Base-by-base conservation (phyloP, 2,329 filamentous ascomycete species). In the Zymoseptoria brevis region DNA sequence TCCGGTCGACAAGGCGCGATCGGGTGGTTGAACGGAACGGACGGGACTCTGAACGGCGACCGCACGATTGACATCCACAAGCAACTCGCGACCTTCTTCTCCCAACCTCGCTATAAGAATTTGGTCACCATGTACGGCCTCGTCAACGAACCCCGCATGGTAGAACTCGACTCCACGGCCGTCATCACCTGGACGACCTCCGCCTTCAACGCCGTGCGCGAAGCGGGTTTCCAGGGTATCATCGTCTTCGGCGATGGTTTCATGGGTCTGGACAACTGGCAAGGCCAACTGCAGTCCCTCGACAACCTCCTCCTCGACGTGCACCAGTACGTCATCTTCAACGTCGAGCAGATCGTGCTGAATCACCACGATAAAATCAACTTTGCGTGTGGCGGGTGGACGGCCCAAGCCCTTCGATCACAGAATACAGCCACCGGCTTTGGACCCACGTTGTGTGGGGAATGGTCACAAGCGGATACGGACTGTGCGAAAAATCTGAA, bases 301-400 rank as follows among this genome's bases (percentile, higher is more conserved):
- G 80, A 87, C 16, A 83, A 86, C 64, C 79, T 97, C 64, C 83
- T 96, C 19, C 84, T 99, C n/a, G 94, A 99, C 75, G 94, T 95
- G 45, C 94, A 99, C 76, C 93, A 97, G 75, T 99, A 99, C 74
- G 90, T 96, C 70, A 96, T 96, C 74, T 99, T 99, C 82, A 96
- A 99, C 80, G 84, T 84, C 48, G 86, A 88, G 65, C 90, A 96
- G 74, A 88, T 99, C 70, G 83, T 84, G 53, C 87, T 88, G 70
- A 87, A 87, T 58, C 94, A 97, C 77, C 81, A 86, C 57, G 82
- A 87, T 65, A 96, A 96, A 76, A 81, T 97, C 59, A 80, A 87
- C 61, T 95, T 96, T 71, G 90, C 93, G 3, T 99, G 94, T 77
- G 78, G 82, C 19, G 90, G 86, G 57, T 99, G 94, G 94, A 88